Base-by-base conservation (phyloP, 2,329 filamentous ascomycete genomes). In the Xylogone sp. region DNA sequence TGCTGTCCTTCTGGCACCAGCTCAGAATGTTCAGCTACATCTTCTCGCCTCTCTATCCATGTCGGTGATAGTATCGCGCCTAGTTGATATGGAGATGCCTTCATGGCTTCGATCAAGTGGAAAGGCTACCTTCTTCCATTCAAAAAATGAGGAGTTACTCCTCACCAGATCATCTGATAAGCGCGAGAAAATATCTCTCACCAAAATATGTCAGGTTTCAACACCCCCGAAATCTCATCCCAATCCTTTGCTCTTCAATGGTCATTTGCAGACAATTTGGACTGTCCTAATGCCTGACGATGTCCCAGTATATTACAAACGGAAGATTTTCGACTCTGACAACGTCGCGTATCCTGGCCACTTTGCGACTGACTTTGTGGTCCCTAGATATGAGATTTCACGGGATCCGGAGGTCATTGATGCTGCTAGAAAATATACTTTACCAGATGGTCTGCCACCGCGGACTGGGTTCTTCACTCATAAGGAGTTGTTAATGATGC, bases 351-450 rank as follows among this genome's bases (percentile, higher is more conserved):
- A 89, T 66, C 75, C 77, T 5, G 92, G 92, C 4, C 86, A 83
- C 39, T 97, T 94, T 67, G 84, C 89, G 20, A 87, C 96, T 8
- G 92, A 97, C 69, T 95, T 96, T 65, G 88, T 86, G 3, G 82
- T 86, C 7, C 67, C 73, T 22, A 72, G 75, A 1, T 73, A 53
- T 16, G 61, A 76, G 20, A 75, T 77, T 45, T 66, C 64, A 0
- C 82, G 90, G 54, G 69, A 74, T 6, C 34, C 34, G n/a, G 12
- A 39, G 13, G 34, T 39, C 10, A 39, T 39, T 18, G 34, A 39
- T 39, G 34, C 34, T 6, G 34, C 34, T 18, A 18, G 34, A 39
- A 29, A 18, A 29, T 29, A 10, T 19, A 29, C 45, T 46, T 21
- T 29, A 18, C 21, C 45, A 9, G 21, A 3, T 29, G 27, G 24